Evolutionary conservation across 192 early-diverging fungal species (phyloP).

Genomic region (Gaertneriomyces semiglobifer): DNA sequence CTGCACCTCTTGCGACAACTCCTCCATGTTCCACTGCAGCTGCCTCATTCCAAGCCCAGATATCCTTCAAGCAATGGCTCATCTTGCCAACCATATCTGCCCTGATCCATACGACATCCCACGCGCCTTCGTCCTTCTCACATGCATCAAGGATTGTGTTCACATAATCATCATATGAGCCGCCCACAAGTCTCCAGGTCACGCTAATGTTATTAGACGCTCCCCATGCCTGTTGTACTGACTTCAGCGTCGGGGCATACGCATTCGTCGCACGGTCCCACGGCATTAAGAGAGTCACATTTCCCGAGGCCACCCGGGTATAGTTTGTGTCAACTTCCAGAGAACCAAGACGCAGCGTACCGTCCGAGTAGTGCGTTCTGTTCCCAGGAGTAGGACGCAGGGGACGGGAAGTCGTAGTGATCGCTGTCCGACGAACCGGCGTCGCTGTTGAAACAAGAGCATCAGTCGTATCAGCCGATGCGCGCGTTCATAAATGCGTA

Average conservation of each 20-base stretch:
- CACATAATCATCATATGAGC: constrained; percentile 33
- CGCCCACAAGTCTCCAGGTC: constrained; percentile 18
- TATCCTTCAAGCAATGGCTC: constrained; percentile 40
- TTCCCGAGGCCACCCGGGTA: constrained; percentile 24
- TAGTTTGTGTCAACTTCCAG: constrained; percentile 22
- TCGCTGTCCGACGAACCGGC: constrained; percentile 6
- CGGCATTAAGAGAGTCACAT: constrained; percentile 31
- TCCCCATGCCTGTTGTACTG: constrained; percentile 17
- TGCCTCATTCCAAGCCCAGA: constrained; percentile 35
- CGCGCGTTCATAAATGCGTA: too few species aligned
- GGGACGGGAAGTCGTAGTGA: constrained; percentile 22
- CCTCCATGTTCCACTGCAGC: constrained; percentile 24
- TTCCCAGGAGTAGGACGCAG: constrained; percentile 18
- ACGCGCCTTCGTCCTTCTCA: constrained; percentile 12
- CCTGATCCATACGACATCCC: constrained; percentile 41
- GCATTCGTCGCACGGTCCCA: constrained; percentile 15
- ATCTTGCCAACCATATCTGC: constrained; percentile 29
- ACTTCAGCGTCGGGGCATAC: constrained; percentile 9
- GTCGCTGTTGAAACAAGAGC: too few species aligned
- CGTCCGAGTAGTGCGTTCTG: constrained; percentile 20
- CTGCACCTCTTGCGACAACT: constrained; percentile 22
- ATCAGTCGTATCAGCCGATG: too few species aligned
- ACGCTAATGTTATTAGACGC: constrained; percentile 23
- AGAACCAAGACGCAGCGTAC: constrained; percentile 6
- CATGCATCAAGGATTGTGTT: constrained; percentile 32